Base-by-base conservation (phyloP, 2,329 filamentous ascomycete species). In the Lojkania enalia region DNA sequence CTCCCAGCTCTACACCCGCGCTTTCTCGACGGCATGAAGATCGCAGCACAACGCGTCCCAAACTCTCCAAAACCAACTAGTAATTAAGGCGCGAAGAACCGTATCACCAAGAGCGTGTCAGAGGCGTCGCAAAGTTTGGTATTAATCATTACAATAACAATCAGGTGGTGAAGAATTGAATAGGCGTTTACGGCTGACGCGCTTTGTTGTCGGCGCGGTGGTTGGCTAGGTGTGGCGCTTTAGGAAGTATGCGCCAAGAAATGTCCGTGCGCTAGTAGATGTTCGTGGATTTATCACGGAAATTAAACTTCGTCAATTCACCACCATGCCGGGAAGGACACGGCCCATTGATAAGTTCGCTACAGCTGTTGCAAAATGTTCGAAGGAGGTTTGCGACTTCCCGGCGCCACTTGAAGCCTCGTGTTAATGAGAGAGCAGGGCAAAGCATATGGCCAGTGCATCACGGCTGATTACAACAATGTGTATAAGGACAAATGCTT, bases 401-500 rank as follows among this genome's bases (percentile, higher is more conserved):
- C 7, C 25, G 7, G 25, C 25, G 7, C n/a, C 9, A 9, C 25
- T 27, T 7, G n/a, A 27, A 9, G n/a, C 16, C 6, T 15, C 6
- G 16, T 9, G 9, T 19, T 36, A 15, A 36, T 19, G 9, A 33
- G 9, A 5, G 18, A 4, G 16, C 19, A 97, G 92, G 87, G 89
- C 40, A 79, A 89, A 2, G 77, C 82, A 11, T 99, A 97, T 64
- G 94, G 92, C 55, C 91, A 90, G 76, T 99, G 94, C 67, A 85
- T 99, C 53, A 81, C 92, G 39, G 82, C 83, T 29, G 92, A 97
- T 65, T 97, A 95, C 72, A 92, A 92, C 64, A 83, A 90, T 3
- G 83, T 96, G 2, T 82, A 90, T 58, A 95, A 95, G 66, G 89
- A 96, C 65, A 94, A 94, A 77, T 99, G 94, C 64, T 78, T 79